Conservation (phyloP, 2,329 filamentous ascomycete genomes). For the Aspergillus cejpii region DNA sequence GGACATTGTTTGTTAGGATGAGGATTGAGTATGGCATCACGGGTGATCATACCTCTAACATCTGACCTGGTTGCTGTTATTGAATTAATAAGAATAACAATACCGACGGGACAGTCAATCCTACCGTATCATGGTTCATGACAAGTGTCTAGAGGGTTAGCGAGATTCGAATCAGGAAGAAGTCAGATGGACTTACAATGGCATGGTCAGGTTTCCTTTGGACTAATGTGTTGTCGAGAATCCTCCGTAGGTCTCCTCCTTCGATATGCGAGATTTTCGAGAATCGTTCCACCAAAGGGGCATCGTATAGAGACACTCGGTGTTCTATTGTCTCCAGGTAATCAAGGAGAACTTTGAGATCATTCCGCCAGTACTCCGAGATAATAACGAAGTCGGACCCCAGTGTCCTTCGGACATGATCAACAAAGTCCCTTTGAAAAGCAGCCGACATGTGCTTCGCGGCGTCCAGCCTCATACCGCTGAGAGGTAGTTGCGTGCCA, state of each 20-base stretch:
- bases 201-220: slow-evolving; percentile 49
- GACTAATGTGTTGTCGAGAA: slow-evolving; percentile 58
- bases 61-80: slow-evolving; percentile 12
- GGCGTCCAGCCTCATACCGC: slow-evolving; percentile 64
- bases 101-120: slow-evolving; percentile 4
- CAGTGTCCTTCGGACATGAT: slow-evolving; percentile 47
- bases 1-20: neutral
- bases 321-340: slow-evolving; percentile 55
- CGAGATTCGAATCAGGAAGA: neutral
- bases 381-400: slow-evolving; percentile 57
- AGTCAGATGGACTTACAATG: slow-evolving; percentile 42
- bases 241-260: slow-evolving; percentile 54
- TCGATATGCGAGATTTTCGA: slow-evolving; percentile 52
- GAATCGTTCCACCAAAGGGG: slow-evolving; percentile 63
- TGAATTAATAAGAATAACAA: neutral
- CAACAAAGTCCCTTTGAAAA: slow-evolving; percentile 62
- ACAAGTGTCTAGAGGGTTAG: slow-evolving; percentile 51
- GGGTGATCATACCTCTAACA: slow-evolving; percentile 7
- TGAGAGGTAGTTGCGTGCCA: slow-evolving; percentile 52
- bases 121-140: slow-evolving; percentile 63
- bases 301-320: slow-evolving; percentile 59
- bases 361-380: slow-evolving; percentile 62
- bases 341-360: slow-evolving; percentile 49
- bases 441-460: slow-evolving; percentile 63
- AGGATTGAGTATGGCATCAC: neutral